Conservation (phyloP, 2,329 filamentous ascomycete species). For the Dothistroma septosporum region DNA sequence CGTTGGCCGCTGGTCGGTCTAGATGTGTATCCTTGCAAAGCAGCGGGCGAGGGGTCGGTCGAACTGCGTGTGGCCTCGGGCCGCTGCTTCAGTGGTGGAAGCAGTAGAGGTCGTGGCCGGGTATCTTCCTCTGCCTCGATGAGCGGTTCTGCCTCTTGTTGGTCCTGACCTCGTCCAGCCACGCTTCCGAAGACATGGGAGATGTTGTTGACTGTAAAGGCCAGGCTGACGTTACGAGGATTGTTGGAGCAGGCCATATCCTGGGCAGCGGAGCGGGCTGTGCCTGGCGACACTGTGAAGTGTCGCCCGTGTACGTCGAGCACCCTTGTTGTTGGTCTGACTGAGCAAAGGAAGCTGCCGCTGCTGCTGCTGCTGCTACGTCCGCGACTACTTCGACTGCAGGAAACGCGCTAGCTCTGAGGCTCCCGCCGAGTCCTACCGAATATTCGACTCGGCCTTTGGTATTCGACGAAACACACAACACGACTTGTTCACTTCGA, state of each 20-base stretch:
- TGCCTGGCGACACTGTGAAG: conserved; percentile 1
- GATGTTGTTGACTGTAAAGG: conserved; percentile 2
- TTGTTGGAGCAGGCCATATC: not conserved
- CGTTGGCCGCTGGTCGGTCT: conserved; percentile 34
- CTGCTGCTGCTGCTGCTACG: not conserved
- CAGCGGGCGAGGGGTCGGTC: conserved; percentile 37
- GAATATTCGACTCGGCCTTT: no score
- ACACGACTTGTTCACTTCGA: no score
- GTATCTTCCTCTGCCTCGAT: conserved; percentile 3
- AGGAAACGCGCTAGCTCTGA: not conserved
- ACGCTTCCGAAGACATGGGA: not conserved
- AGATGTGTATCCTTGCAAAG: conserved; percentile 31
- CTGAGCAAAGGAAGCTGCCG: not conserved
- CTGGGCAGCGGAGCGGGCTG: not conserved
- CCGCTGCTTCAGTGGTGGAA: conserved; percentile 18
- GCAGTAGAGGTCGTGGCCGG: conserved; percentile 1
- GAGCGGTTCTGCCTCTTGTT: not conserved
- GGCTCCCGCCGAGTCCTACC: no score
- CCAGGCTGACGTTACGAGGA: not conserved
- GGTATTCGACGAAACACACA: no score
- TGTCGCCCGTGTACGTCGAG: not conserved
- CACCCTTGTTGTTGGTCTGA: not conserved
- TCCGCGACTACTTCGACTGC: not conserved
- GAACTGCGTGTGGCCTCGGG: conserved; percentile 28
- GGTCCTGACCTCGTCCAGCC: not conserved